These are phyloP conservation scores for Ligustrum vulgare DNA, from an alignment of 257 asterid genomes.

Conservation along the genomic window DNA sequence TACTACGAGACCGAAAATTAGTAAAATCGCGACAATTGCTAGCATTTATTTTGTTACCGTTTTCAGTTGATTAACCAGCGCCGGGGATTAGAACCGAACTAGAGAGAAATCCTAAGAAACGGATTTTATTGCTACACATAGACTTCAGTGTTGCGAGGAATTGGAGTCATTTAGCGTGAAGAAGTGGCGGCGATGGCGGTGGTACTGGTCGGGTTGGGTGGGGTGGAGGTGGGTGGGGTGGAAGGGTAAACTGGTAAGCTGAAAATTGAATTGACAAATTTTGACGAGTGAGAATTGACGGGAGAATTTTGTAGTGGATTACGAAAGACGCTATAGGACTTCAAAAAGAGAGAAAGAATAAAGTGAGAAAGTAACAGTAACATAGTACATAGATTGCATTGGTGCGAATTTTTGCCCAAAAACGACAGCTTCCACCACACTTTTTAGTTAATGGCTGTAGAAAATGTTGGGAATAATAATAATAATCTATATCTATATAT, in stretches of 20 bases:
- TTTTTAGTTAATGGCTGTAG: neutral
- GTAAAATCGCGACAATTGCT: slow-evolving; percentile 42
- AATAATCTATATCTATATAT: no score
- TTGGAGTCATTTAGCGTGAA: neutral
- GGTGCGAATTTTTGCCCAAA: slow-evolving; percentile 25
- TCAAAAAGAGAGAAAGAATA: slow-evolving; percentile 18
- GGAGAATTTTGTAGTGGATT: neutral
- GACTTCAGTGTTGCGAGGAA: slow-evolving; percentile 33
- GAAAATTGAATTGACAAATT: slow-evolving; percentile 21
- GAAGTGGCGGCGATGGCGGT: slow-evolving; percentile 11
- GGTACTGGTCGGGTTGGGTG: slow-evolving; percentile 19
- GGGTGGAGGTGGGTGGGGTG: neutral
- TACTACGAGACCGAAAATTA: slow-evolving; percentile 44
- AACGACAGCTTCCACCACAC: neutral
- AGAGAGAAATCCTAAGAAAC: slow-evolving; percentile 43
- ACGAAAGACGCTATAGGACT: neutral
- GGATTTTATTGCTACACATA: slow-evolving; percentile 45
- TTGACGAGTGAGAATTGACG: neutral
- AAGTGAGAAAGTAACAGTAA: slow-evolving; percentile 41
- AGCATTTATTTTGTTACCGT: slow-evolving; percentile 35
- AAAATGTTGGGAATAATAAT: neutral
- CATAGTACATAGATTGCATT: slow-evolving; percentile 42
- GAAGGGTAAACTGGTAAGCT: slow-evolving; percentile 33
- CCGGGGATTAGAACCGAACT: slow-evolving; percentile 43
- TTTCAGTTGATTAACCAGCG: slow-evolving; percentile 40